A percentile compares a stretch with the other conserved stretches of the same genome.
phyloP scores from a whole-genome alignment of 257 asterid genomes.

The Galeopsis tetrahit region DNA sequence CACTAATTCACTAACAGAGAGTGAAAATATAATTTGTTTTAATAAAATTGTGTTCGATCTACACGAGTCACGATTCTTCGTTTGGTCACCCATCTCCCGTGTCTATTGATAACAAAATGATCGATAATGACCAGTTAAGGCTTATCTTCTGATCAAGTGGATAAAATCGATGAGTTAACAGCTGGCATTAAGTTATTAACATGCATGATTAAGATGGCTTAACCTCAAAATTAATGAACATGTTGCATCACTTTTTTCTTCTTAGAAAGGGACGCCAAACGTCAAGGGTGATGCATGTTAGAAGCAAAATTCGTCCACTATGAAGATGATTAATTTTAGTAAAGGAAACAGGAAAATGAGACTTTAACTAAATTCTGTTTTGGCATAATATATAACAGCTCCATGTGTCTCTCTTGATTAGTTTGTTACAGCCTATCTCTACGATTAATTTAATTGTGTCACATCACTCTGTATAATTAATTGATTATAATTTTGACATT shows the following conservation, averaged over 20 bases:
- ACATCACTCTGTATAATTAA: background rate
- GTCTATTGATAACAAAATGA: too few relatives aligned
- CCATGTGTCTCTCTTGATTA: background rate
- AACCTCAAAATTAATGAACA: conserved; percentile 15
- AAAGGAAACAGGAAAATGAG: background rate
- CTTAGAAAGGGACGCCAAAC: conserved; percentile 21
- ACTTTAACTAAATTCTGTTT: background rate
- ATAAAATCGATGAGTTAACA: conserved; percentile 7
- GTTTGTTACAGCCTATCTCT: background rate
- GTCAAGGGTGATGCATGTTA: conserved; percentile 37
- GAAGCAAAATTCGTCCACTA: conserved; percentile 25
- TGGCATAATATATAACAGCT: background rate
- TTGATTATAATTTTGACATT: background rate
- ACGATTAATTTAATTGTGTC: background rate
- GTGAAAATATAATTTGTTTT: too few relatives aligned
- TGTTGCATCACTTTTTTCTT: background rate
- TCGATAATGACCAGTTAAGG: background rate
- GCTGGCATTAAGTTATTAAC: background rate
- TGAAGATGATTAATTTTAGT: background rate
- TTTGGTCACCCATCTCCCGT: too few relatives aligned
- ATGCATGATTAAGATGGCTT: conserved; percentile 28
- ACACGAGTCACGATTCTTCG: too few relatives aligned
- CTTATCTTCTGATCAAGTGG: conserved; percentile 23
- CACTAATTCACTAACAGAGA: too few relatives aligned
- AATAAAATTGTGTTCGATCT: too few relatives aligned